A percentile compares a stretch with the other conserved stretches of the same genome.
Conservation (phyloP, 345 rosid species). For the Lepidium africanum region DNA sequence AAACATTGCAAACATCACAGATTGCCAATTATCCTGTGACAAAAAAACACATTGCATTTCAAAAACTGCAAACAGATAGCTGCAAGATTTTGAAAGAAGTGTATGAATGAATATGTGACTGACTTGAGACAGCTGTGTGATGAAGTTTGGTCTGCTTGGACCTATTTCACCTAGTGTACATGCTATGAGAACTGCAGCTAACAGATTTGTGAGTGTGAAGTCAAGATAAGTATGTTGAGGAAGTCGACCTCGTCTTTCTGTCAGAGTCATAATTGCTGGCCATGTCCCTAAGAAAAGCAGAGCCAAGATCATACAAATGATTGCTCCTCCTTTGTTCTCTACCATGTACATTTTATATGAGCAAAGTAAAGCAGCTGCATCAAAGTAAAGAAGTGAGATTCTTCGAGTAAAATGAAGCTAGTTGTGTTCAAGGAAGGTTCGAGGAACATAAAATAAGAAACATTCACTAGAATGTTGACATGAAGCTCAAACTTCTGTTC, state of each 20-base stretch:
- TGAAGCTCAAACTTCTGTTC: not conserved
- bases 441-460: not conserved
- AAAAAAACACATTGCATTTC: not conserved
- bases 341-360: conserved; percentile 26
- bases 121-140: conserved; percentile 59
- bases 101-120: not conserved
- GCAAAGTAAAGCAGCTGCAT: not conserved
- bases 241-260: conserved; percentile 80
- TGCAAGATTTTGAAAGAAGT: not conserved
- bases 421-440: not conserved
- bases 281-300: conserved; percentile 67
- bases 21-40: conserved; percentile 72
- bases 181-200: conserved; percentile 77
- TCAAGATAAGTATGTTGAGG: conserved; percentile 94
- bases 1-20: conserved; percentile 75
- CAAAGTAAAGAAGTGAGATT: not conserved
- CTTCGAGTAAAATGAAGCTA: not conserved
- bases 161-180: conserved; percentile 70
- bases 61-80: not conserved
- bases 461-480: not conserved
- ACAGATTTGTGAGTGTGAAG: conserved; percentile 67
- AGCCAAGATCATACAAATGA: conserved; percentile 58
- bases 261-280: conserved; percentile 67
- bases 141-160: conserved; percentile 52
- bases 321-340: conserved; percentile 80